Evolutionary conservation across 208 protist species (phyloP).

Genomic region (Ichthyophonus hoferi): DNA sequence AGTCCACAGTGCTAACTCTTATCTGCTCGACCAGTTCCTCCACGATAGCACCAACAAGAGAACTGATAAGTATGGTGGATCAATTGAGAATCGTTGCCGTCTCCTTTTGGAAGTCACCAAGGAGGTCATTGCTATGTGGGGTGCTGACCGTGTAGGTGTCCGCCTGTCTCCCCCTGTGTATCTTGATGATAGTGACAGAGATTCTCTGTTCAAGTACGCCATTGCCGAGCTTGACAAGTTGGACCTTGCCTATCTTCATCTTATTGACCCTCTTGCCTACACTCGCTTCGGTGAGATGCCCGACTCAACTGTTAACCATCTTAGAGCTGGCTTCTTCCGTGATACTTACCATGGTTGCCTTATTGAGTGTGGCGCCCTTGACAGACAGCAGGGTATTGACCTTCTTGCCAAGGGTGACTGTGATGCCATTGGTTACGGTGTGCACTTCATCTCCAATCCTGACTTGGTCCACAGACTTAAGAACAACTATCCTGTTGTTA

Average conservation of each 20-base stretch:
- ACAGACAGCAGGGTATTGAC: slow-evolving; percentile 70
- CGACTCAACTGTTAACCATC: background rate
- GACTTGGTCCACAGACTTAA: background rate
- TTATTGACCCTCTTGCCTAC: background rate
- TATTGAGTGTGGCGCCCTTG: slow-evolving; percentile 1
- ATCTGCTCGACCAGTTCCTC: slow-evolving; percentile 80
- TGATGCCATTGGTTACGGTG: slow-evolving; percentile 14
- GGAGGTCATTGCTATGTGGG: slow-evolving; percentile 9
- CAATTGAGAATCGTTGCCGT: slow-evolving; percentile 68
- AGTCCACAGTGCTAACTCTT: slow-evolving; percentile 81
- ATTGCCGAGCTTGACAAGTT: background rate
- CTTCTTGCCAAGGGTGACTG: background rate
- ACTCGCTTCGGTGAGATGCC: background rate
- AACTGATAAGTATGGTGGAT: slow-evolving; percentile 77
- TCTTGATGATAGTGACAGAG: background rate
- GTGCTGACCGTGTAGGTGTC: background rate
- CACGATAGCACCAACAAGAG: slow-evolving; percentile 65
- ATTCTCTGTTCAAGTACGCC: background rate
- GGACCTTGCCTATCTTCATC: slow-evolving; percentile 20
- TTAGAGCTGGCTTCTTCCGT: background rate
- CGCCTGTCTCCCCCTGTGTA: background rate
- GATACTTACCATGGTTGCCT: background rate
- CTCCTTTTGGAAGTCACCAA: slow-evolving; percentile 8
- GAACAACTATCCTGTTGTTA: background rate
- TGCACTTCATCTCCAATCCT: background rate